Evolutionary conservation across 768 basidiomycete species (phyloP).

Genomic region (Mycena metata): DNA sequence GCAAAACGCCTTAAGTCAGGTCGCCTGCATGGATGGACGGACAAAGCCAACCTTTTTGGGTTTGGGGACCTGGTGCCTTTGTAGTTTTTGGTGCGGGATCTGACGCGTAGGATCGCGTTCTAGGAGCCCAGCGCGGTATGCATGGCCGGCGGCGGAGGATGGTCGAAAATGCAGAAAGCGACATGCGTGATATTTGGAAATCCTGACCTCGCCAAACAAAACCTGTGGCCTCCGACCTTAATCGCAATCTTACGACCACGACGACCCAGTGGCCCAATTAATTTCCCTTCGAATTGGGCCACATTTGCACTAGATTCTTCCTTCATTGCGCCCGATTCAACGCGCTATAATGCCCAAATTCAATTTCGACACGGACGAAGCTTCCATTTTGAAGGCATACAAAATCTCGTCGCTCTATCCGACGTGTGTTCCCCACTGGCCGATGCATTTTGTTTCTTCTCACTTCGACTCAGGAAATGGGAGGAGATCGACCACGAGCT

Average conservation of each 20-base stretch:
- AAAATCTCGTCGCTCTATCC: conserved; percentile 84
- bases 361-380: conserved; percentile 84
- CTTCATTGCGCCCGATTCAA: neutral
- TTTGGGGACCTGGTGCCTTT: neutral
- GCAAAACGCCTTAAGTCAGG: neutral
- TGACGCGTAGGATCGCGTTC: conserved; percentile 29
- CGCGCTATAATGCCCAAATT: conserved; percentile 64
- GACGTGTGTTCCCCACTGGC: conserved; percentile 55
- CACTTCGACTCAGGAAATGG: conserved; percentile 73
- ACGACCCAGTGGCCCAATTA: no score
- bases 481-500: conserved; percentile 90
- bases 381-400: conserved; percentile 88
- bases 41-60: conserved; percentile 19
- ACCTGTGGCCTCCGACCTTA: no score
- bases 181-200: conserved; percentile 24
- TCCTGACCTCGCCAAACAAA: neutral
- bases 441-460: neutral
- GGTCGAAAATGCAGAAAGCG: conserved; percentile 16
- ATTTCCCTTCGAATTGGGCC: no score
- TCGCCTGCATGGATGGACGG: neutral
- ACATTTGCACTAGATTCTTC: neutral
- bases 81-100: conserved; percentile 3
- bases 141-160: conserved; percentile 24
- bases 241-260: no score
- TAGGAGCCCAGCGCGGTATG: conserved; percentile 5